Evolutionary conservation across 176 grass and related monocot genomes (phyloP), one percentile per base, ranked within the genome.

Genomic region (Ensete glaucum): DNA sequence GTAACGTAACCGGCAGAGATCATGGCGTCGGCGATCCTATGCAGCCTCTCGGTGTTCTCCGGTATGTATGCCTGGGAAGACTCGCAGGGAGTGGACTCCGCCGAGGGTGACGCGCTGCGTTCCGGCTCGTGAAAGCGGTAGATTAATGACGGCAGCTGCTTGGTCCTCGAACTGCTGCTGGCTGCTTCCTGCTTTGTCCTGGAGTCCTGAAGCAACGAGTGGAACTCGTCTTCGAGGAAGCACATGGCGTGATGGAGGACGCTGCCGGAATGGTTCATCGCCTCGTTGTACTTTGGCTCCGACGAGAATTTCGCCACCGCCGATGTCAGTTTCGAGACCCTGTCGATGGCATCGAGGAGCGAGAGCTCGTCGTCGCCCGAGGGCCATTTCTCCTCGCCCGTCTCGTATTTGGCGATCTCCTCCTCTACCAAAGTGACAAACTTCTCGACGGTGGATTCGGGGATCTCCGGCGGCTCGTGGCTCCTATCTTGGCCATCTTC

Each of bases 181-280:
- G 83, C 80, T 57, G 70, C 62, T 8, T 50, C 17, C 9, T 23
- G 8, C 75, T 79, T 85, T 55, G 80, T 58, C 17, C 76, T 66
- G 3, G 83, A 71, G 52, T 99, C 84, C 50, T 94, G 90, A 1
- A 87, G 71, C 24, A 99, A n/a, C 1, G 69, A 68, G 54, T 89
- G 76, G 81, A 99, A 84, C 76, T 91, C 95, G 70, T 99, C 91
- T 73, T 99, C 95, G 16, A 94, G 86, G 80, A 99, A 89, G 23
- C 84, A 80, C 90, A 99, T 94, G 9, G 78, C 54, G 57, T 80
- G 88, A 75, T 94, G 88, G 7, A 94, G 81, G 68, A 94, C 83
- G 70, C 79, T 82, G 8, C 88, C 88, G 60, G 89, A 80, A 25
- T 83, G 88, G 62, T 94, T 92, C 73, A 85, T 78, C 2, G 78